Evolutionary conservation across 306 rosid species (phyloP).

Genomic region (Vigna trinervia): DNA sequence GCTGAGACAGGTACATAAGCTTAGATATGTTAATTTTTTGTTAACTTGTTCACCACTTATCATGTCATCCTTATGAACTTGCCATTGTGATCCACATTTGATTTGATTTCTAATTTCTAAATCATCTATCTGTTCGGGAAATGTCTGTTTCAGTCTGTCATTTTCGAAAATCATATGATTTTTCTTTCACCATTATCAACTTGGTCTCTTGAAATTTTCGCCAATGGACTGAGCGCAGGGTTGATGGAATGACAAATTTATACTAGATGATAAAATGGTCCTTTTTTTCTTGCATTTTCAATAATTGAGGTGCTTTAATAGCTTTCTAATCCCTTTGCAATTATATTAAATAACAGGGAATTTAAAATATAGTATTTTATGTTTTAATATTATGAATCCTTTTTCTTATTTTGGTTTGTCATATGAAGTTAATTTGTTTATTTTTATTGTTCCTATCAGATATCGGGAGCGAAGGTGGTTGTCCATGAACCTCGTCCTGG

Average conservation of each 20-base stretch:
- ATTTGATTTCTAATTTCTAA: constrained; percentile 19
- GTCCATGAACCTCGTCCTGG: constrained; percentile 81
- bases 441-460: constrained; percentile 48
- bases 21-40: background rate
- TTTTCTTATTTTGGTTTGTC: background rate
- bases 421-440: background rate
- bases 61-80: constrained; percentile 16
- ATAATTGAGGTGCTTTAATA: constrained; percentile 2
- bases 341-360: background rate
- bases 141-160: background rate
- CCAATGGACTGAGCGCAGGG: background rate
- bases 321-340: background rate
- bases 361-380: background rate
- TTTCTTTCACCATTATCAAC: background rate
- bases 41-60: constrained; percentile 26
- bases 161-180: constrained; percentile 10
- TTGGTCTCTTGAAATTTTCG: background rate
- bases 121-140: background rate
- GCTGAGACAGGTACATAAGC: constrained; percentile 75
- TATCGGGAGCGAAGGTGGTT: constrained; percentile 92
- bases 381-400: background rate
- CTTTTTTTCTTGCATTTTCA: background rate
- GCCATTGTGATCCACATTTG: constrained; percentile 3
- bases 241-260: background rate
- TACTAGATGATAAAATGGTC: background rate